Percentiles rank a stretch among this genome's conserved stretches.
These are phyloP conservation scores for Hondaea fermentalgiana DNA, from an alignment of 108 stramenopile genomes.

Conservation along the genomic window DNA sequence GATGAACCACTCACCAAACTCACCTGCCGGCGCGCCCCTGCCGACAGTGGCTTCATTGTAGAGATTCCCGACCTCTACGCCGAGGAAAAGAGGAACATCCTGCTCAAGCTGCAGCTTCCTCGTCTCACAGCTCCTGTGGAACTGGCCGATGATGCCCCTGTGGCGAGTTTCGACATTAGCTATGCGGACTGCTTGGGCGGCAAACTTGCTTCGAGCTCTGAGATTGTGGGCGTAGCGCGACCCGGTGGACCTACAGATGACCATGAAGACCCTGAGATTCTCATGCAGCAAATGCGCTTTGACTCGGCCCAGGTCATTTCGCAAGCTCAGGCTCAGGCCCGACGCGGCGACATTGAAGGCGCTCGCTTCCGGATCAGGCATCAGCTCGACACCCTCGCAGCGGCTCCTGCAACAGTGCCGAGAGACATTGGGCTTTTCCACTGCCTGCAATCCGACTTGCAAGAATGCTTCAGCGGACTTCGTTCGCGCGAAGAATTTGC, in stretches of 20 bases:
- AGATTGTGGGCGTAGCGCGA: not conserved
- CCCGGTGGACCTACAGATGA: not conserved
- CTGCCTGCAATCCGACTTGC: not conserved
- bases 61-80: not conserved
- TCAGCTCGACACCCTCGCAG: not conserved
- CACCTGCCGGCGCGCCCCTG: not conserved
- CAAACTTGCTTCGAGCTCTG: not conserved
- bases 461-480: not conserved
- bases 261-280: not conserved
- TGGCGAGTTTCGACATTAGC: not conserved
- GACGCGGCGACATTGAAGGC: not conserved
- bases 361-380: not conserved
- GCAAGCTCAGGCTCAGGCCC: not conserved
- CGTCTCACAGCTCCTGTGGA: not conserved
- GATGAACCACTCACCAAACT: not conserved
- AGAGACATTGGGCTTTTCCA: not conserved
- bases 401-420: no score
- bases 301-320: not conserved
- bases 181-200: not conserved
- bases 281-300: not conserved
- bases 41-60: not conserved
- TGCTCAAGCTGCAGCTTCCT: not conserved
- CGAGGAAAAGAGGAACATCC: not conserved
- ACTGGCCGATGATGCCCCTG: not conserved
- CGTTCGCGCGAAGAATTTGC: no score